Evolutionary conservation across 805 yeast species (phyloP).

Genomic region (Monosporozyma yasuniensis): DNA sequence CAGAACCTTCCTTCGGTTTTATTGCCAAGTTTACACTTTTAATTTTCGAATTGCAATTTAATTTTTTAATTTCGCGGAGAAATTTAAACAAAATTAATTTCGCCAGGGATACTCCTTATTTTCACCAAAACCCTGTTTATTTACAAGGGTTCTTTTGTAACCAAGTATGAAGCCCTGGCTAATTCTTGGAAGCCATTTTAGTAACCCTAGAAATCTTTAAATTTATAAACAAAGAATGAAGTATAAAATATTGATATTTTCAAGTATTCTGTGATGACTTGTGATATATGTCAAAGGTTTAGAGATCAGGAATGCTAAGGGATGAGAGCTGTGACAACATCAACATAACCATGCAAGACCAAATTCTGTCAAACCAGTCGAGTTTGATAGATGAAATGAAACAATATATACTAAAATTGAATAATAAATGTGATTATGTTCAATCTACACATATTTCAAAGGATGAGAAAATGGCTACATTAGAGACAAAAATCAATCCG

Average conservation of each 20-base stretch:
- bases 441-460: conserved; percentile 38
- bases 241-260: too few relatives aligned
- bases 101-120: not conserved
- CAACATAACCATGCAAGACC: not conserved
- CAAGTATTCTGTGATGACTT: too few relatives aligned
- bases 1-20: not conserved
- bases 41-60: not conserved
- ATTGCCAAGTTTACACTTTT: not conserved
- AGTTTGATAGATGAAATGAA: conserved; percentile 4
- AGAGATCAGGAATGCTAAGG: not conserved
- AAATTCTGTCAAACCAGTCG: not conserved
- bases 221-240: too few relatives aligned
- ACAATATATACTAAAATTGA: conserved; percentile 10
- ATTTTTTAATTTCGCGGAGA: not conserved
- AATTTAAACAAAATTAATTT: not conserved
- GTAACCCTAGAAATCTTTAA: not conserved
- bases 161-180: not conserved
- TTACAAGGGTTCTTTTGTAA: too few relatives aligned
- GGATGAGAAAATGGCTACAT: conserved; percentile 29
- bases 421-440: conserved; percentile 29
- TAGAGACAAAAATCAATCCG: conserved; percentile 16
- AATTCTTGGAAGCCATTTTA: not conserved
- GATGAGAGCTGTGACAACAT: not conserved
- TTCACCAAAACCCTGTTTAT: not conserved
- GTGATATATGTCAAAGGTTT: too few relatives aligned